Conservation (phyloP, 176 grass and related monocot species). For the Rhynchospora tenuis region DNA sequence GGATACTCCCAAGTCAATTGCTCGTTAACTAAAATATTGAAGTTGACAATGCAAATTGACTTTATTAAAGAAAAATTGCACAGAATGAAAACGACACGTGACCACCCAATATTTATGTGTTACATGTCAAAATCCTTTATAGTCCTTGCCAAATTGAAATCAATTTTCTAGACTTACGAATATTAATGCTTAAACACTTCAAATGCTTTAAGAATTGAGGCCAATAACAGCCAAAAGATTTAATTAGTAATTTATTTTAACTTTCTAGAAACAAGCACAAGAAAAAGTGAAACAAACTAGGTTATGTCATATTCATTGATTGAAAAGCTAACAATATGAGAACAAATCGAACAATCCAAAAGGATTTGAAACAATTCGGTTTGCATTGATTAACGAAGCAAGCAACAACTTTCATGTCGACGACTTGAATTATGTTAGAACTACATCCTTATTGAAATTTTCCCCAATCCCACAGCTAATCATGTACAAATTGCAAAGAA, state of each 20-base stretch:
- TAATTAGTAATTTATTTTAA: not conserved
- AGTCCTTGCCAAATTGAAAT: not conserved
- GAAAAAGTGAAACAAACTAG: not conserved
- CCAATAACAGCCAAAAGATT: not conserved
- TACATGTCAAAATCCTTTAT: not conserved
- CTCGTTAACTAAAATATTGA: not conserved
- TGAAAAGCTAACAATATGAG: not conserved
- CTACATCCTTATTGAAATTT: constrained; percentile 2
- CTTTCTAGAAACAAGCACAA: not conserved
- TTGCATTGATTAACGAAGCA: constrained; percentile 22
- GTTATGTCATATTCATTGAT: not conserved
- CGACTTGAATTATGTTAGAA: constrained; percentile 15
- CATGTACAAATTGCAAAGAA: constrained; percentile 47
- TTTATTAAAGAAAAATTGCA: not conserved
- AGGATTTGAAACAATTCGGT: not conserved
- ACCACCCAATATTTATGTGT: not conserved
- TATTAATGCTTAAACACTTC: not conserved
- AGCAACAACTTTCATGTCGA: constrained; percentile 17
- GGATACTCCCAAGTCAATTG: not conserved
- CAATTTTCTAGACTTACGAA: not conserved
- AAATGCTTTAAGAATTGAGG: not conserved
- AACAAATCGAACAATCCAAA: constrained; percentile 5
- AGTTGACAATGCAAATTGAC: not conserved
- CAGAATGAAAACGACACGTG: not conserved
- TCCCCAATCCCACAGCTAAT: not conserved